Conservation (phyloP, 768 basidiomycete species). For the Serendipita vermifera region DNA sequence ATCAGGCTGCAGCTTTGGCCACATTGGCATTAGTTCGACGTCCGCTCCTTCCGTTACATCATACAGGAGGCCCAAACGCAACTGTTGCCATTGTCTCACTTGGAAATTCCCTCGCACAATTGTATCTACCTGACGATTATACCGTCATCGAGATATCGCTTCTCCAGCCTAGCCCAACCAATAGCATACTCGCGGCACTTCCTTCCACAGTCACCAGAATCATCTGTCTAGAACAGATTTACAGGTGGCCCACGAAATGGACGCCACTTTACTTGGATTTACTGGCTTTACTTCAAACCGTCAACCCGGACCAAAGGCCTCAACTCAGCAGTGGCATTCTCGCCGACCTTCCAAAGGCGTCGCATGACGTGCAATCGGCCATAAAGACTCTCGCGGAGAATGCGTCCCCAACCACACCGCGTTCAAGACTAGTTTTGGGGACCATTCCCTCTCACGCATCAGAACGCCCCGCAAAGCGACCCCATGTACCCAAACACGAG, state of each 20-base stretch:
- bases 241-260: constrained; percentile 70
- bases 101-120: constrained; percentile 35
- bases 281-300: constrained; percentile 54
- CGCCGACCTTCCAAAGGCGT: constrained; percentile 33
- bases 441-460: constrained; percentile 19
- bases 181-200: constrained; percentile 43
- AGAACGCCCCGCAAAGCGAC: constrained; percentile 26
- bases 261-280: constrained; percentile 78
- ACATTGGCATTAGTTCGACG: constrained; percentile 51
- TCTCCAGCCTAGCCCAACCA: constrained; percentile 49
- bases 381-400: constrained; percentile 36
- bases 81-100: constrained; percentile 60
- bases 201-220: constrained; percentile 52
- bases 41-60: constrained; percentile 41
- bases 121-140: constrained; percentile 38
- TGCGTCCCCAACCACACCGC: constrained; percentile 26
- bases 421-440: constrained; percentile 40
- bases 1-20: constrained; percentile 54
- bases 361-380: constrained; percentile 21
- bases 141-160: constrained; percentile 53
- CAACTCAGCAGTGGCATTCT: constrained; percentile 50
- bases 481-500: constrained; percentile 82
- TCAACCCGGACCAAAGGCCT: constrained; percentile 36
- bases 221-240: constrained; percentile 71
- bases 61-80: constrained; percentile 42